Evolutionary conservation across 768 basidiomycete species (phyloP), one percentile per base, ranked within the genome.

Genomic region (Suillus hirtellus): DNA sequence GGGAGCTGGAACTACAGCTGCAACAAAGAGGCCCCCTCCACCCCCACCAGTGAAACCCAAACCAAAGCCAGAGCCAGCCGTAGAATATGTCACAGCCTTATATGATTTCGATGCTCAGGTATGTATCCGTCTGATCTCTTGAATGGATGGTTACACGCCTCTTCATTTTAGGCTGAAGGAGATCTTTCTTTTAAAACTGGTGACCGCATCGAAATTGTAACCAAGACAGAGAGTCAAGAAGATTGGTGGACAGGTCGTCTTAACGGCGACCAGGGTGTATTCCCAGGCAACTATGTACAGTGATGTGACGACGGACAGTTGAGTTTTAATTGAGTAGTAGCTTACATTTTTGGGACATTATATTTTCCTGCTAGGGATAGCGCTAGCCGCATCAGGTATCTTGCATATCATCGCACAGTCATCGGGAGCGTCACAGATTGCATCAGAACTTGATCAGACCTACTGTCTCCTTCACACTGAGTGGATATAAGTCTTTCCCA

Each of bases 181-280:
- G 96, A 99, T 76, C 78, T 99, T 62, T 90, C 89, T 1, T 99
- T 99, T 80, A 86, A 81, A 65, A 85, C 87, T 17, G 96, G 96
- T 17, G 96, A 98, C 75, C 81, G 84, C 67, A 98, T 99, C 74
- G 94, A 96, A 77, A 80, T 99, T 60, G 83, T 97, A 42, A 89
- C 95, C 75, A 86, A 85, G 75, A 88, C 89, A 19, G 85, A 84
- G 8, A 95, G 87, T 70, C 72, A 88, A 34, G 93, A 99, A 72
- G 96, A 99, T 72, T 98, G 96, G 96, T 99, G 96, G 96, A 97
- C 95, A 34, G 96, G 96, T 8, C 83, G 85, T 70, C 60, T 96
- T 68, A 87, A 93, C 67, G 95, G 95, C 8, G 73, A 75, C 65
- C 86, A 93, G 73, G 96, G 96, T 9, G 90, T 95, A 17, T 98